Conservation (phyloP, 2,329 filamentous ascomycete genomes). For the Diaporthe australafricana region DNA sequence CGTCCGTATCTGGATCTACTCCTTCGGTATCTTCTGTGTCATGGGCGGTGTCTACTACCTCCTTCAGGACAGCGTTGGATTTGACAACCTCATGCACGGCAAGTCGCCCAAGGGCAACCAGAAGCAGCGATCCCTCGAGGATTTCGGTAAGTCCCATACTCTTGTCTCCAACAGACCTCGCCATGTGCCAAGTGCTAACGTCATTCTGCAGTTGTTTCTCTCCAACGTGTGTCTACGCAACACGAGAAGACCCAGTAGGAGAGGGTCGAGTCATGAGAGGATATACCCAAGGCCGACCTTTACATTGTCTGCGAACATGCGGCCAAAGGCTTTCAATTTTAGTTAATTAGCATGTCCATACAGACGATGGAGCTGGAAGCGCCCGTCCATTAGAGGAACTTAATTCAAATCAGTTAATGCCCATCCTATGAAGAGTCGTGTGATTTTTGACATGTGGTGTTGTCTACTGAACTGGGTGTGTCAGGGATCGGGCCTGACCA, state of each 20-base stretch:
- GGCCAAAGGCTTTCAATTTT: slow-evolving; percentile 35
- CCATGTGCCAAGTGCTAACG: slow-evolving; percentile 57
- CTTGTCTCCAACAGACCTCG: not conserved
- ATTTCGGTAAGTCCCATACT: slow-evolving; percentile 77
- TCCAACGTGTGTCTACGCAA: slow-evolving; percentile 91
- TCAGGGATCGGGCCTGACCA: not conserved
- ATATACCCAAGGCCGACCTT: slow-evolving; percentile 34
- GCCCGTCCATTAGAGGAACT: slow-evolving; percentile 40
- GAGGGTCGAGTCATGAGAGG: slow-evolving; percentile 39
- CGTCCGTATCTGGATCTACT: slow-evolving; percentile 91
- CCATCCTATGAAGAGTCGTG: not conserved
- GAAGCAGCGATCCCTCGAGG: slow-evolving; percentile 87
- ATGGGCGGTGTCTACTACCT: slow-evolving; percentile 80
- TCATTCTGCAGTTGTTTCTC: slow-evolving; percentile 75
- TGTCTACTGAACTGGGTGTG: not conserved
- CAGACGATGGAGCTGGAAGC: slow-evolving; percentile 36
- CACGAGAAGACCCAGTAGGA: slow-evolving; percentile 86
- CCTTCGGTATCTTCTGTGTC: slow-evolving; percentile 84
- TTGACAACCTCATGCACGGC: slow-evolving; percentile 94
- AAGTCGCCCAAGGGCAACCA: slow-evolving; percentile 84
- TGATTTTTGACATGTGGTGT: not conserved
- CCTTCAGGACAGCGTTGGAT: slow-evolving; percentile 82
- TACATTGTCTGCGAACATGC: slow-evolving; percentile 35
- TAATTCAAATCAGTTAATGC: slow-evolving; percentile 41
- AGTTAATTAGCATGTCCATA: slow-evolving; percentile 38